Base-by-base conservation (phyloP, 2,329 filamentous ascomycete genomes). In the Sporothrix globosa region DNA sequence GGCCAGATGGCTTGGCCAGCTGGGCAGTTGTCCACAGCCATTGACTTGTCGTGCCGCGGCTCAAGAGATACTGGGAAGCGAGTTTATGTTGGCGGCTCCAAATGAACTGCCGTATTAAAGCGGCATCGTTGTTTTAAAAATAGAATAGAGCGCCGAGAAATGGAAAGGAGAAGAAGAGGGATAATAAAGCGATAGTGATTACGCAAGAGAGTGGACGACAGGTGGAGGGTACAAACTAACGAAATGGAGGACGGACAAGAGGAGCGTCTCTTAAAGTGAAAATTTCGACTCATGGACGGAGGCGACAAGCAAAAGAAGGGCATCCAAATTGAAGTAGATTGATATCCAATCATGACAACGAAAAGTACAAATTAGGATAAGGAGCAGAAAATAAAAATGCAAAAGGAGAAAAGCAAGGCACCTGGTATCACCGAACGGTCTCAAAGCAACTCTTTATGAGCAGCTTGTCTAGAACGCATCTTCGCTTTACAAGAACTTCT, bases 401-500 rank as follows among this genome's bases (percentile, higher is more conserved):
- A 30, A 30, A 67, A 41, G 30, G 39, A 53, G 2, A 2, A 67
- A 2, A 53, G 4, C 14, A 48, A 41, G 50, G 27, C 13, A 34
- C 41, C 30, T 67, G 63, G 63, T 67, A 67, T 67, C 27, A 41
- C 24, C 39, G 27, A 17, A 3, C n/a, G 41, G 14, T 1, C 11
- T 9, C 17, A 67, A 9, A 61, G 21, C 30, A 19, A 61, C 34
- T 41, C 19, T 27, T 9, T 46, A 19, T 27, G 34, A 34, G 34
- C 34, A 34, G 34, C 34, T 27, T 60, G 10, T 11, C 46, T 24
- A 24, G 4, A n/a, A 7, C 44, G 14, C n/a, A 17, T 44, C 30
- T 48, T 13, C 44, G 34, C n/a, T 60, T 68, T 30, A 71, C 56
- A 71, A 27, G 11, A 48, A 72, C 7, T 11, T 44, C 56, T 70